A percentile compares a stretch with the other conserved stretches of the same genome.
phyloP scores from a whole-genome alignment of 2,329 filamentous ascomycete species.

The Pseudocercospora cruenta region DNA sequence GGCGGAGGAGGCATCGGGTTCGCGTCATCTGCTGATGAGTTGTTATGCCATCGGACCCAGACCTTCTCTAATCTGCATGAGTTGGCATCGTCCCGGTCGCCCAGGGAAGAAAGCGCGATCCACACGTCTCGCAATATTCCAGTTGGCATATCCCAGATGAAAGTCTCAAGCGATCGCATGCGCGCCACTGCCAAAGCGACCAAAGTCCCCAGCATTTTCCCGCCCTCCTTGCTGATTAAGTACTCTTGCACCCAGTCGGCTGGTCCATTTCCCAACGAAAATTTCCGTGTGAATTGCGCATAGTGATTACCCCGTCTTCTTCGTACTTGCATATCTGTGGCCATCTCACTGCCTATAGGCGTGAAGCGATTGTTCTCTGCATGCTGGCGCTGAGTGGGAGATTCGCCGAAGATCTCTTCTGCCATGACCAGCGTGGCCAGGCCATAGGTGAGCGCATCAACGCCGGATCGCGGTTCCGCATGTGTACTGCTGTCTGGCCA shows the following conservation, averaged over 20 bases:
- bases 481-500: conserved; percentile 75
- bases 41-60: conserved; percentile 85
- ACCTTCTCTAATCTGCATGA: conserved; percentile 71
- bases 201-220: conserved; percentile 85
- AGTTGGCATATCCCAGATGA: conserved; percentile 88
- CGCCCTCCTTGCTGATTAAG: conserved; percentile 78
- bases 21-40: conserved; percentile 55
- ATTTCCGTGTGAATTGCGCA: conserved; percentile 77
- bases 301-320: conserved; percentile 71
- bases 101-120: conserved; percentile 73
- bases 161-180: conserved; percentile 80
- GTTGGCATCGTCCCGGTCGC: conserved; percentile 61
- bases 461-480: conserved; percentile 68
- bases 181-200: conserved; percentile 78
- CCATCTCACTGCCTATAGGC: conserved; percentile 26
- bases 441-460: conserved; percentile 82
- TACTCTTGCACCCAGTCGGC: conserved; percentile 79
- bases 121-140: conserved; percentile 81
- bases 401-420: conserved; percentile 62
- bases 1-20: conserved; percentile 44
- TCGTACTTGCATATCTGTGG: conserved; percentile 37
- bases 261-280: conserved; percentile 82
- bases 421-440: conserved; percentile 78
- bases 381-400: conserved; percentile 46
- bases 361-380: conserved; percentile 34